Conservation (phyloP, 2,329 filamentous ascomycete genomes). For the Talaromyces amestolkiae region DNA sequence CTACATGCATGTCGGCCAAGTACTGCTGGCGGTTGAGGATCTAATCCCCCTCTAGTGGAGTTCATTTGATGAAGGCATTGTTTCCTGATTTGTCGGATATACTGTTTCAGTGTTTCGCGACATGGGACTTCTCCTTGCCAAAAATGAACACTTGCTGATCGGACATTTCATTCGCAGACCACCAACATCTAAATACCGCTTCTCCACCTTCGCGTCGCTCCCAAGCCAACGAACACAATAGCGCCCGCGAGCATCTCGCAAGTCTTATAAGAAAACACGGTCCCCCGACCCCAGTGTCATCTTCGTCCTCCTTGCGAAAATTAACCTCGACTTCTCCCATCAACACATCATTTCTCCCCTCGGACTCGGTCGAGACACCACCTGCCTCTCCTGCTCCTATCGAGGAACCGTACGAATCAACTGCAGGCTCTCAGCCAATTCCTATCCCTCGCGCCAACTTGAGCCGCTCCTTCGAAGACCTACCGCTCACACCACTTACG, state of each 20-base stretch:
- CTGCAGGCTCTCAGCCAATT: conserved; percentile 34
- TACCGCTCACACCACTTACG: conserved; percentile 39
- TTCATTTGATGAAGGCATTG: neutral
- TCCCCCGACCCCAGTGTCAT: conserved; percentile 38
- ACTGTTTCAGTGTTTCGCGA: neutral
- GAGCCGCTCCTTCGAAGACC: conserved; percentile 30
- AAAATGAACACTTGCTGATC: conserved; percentile 8
- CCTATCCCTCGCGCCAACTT: conserved; percentile 33
- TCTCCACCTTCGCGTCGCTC: conserved; percentile 24
- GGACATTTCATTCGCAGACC: conserved; percentile 13
- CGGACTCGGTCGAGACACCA: conserved; percentile 22
- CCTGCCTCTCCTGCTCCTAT: conserved; percentile 28
- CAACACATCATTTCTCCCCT: conserved; percentile 32
- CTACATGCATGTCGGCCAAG: conserved; percentile 6
- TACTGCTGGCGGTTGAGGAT: neutral
- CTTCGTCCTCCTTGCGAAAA: conserved; percentile 38
- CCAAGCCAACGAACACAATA: conserved; percentile 27
- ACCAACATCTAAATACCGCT: conserved; percentile 11
- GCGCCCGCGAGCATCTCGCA: conserved; percentile 36
- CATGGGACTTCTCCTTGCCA: neutral
- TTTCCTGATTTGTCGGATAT: neutral
- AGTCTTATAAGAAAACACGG: conserved; percentile 39
- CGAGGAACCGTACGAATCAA: conserved; percentile 29
- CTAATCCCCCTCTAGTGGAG: conserved; percentile 9
- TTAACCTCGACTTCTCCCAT: conserved; percentile 38